These are phyloP conservation scores for Circinella minor DNA, from an alignment of 371 early-diverging fungal genomes.

Conservation along the genomic window DNA sequence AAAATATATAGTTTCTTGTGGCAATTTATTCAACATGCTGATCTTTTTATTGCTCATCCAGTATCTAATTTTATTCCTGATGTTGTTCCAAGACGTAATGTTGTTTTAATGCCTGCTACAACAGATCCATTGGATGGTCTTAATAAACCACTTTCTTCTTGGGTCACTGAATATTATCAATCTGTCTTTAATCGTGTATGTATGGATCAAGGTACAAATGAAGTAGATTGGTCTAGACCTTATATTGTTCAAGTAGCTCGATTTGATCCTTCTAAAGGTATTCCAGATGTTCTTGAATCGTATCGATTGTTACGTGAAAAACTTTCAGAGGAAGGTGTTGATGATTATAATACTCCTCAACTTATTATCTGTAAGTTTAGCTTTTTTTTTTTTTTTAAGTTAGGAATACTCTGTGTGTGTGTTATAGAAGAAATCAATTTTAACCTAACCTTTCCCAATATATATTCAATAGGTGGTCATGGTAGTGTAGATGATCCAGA, in stretches of 20 bases:
- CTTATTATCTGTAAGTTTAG: conserved; percentile 69
- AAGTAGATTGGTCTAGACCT: conserved; percentile 65
- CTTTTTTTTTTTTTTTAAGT: no score
- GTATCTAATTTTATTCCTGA: conserved; percentile 75
- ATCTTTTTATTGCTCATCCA: conserved; percentile 84
- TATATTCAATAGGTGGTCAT: conserved; percentile 60
- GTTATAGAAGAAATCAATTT: no score
- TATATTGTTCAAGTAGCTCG: conserved; percentile 89
- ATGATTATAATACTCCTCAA: conserved; percentile 55
- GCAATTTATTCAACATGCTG: conserved; percentile 72
- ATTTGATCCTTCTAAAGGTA: conserved; percentile 93
- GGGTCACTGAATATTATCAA: conserved; percentile 70
- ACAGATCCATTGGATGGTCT: conserved; percentile 81
- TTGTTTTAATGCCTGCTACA: conserved; percentile 75
- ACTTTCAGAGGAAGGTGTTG: conserved; percentile 45
- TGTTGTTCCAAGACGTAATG: conserved; percentile 65
- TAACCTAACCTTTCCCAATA: background rate
- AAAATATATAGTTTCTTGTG: conserved; percentile 62
- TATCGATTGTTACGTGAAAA: conserved; percentile 68
- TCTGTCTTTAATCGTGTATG: conserved; percentile 80
- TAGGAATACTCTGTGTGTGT: no score
- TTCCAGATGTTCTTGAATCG: conserved; percentile 78
- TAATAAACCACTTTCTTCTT: conserved; percentile 64
- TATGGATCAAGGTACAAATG: conserved; percentile 69
- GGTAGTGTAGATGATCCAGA: conserved; percentile 92